These are phyloP conservation scores for Salix suchowensis DNA, from an alignment of 345 rosid species.

Conservation along the genomic window DNA sequence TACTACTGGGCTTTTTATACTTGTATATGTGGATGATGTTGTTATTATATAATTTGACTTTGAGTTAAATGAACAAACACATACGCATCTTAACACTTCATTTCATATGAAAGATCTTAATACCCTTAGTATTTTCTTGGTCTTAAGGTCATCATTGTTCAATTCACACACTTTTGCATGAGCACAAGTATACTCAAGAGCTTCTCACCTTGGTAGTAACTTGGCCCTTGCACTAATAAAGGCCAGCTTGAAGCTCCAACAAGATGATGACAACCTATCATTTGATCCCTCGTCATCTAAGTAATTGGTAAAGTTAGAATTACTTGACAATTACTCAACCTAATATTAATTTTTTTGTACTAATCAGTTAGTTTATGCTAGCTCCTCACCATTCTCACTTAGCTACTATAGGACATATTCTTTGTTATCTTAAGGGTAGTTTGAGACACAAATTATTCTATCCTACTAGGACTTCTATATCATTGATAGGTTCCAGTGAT, in stretches of 20 bases:
- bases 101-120: constrained; percentile 5
- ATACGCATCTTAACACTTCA: background rate
- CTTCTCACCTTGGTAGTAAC: no score
- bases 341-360: no score
- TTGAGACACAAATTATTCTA: no score
- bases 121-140: background rate
- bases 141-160: background rate
- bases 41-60: background rate
- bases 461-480: no score
- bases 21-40: background rate
- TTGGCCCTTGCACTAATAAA: background rate
- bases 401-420: no score
- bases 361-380: no score
- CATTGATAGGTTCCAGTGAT: no score
- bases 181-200: background rate
- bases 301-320: background rate
- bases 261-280: background rate
- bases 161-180: background rate
- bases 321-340: background rate
- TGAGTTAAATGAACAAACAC: background rate
- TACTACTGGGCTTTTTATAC: background rate
- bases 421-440: background rate
- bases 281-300: background rate
- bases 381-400: no score
- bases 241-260: background rate